A percentile compares a stretch with the other conserved stretches of the same genome.
phyloP scores from a whole-genome alignment of 1,139 yeast genomes.

The Magnusiomyces clavatus region DNA sequence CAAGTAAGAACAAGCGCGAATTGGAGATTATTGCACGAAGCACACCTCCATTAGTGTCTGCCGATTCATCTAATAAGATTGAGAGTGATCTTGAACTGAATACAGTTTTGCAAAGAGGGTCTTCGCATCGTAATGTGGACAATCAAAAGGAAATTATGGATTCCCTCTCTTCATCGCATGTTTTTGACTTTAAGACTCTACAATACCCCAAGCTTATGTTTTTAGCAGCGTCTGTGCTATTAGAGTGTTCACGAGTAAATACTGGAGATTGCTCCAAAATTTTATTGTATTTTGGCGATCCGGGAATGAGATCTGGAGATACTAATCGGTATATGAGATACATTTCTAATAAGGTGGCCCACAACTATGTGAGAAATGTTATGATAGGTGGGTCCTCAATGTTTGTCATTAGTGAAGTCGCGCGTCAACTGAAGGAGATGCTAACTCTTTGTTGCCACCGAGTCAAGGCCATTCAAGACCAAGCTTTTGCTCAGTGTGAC shows the following conservation, averaged over 20 bases:
- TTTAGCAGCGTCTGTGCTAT: conserved; percentile 68
- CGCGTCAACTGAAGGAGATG: conserved; percentile 63
- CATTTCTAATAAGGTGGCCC: conserved; percentile 53
- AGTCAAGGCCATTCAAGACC: conserved; percentile 63
- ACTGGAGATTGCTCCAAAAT: conserved; percentile 75
- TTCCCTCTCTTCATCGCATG: conserved; percentile 21
- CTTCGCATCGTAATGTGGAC: conserved; percentile 74
- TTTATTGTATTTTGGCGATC: conserved; percentile 76
- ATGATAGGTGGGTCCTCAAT: conserved; percentile 42
- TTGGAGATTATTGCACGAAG: conserved; percentile 72
- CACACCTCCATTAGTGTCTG: conserved; percentile 91
- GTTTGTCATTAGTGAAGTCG: conserved; percentile 46
- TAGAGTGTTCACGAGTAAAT: conserved; percentile 71
- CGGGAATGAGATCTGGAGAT: conserved; percentile 63
- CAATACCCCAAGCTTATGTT: conserved; percentile 84
- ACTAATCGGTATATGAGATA: conserved; percentile 64
- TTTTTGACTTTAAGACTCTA: conserved; percentile 40
- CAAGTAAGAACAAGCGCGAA: conserved; percentile 40
- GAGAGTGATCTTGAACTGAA: conserved; percentile 91
- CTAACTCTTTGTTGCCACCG: conserved; percentile 73
- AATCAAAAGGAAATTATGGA: conserved; percentile 54
- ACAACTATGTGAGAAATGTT: conserved; percentile 46
- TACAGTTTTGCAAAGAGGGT: conserved; percentile 83
- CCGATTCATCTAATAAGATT: conserved; percentile 72
- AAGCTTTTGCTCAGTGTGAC: conserved; percentile 77